These are phyloP conservation scores for Metschnikowia cerradonensis DNA, from an alignment of 805 yeast genomes.

Conservation along the genomic window DNA sequence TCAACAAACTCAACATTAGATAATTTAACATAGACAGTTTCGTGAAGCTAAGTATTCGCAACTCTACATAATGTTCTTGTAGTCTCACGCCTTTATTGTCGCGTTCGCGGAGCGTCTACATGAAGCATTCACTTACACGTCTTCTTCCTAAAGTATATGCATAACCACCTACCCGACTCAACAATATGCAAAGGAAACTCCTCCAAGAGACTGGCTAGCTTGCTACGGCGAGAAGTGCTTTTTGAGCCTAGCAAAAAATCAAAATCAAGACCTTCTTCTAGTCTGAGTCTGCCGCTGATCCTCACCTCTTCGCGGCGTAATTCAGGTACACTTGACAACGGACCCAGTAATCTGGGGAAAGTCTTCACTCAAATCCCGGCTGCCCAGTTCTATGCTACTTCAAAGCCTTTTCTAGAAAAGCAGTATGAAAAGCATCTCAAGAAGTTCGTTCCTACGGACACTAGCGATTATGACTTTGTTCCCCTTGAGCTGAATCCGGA, in stretches of 20 bases:
- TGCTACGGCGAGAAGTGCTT: slow-evolving; percentile 14
- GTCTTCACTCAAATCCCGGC: slow-evolving; percentile 4
- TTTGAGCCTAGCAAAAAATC: slow-evolving; percentile 11
- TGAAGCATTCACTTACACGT: neutral
- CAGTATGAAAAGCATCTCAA: slow-evolving; percentile 15
- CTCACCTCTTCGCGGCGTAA: slow-evolving; percentile 10
- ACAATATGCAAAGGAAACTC: slow-evolving; percentile 5
- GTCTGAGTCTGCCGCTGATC: slow-evolving; percentile 15
- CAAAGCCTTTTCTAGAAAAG: slow-evolving; percentile 14
- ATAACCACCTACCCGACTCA: slow-evolving; percentile 7
- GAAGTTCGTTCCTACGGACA: slow-evolving; percentile 10
- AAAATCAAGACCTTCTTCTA: neutral
- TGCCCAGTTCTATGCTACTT: slow-evolving; percentile 11
- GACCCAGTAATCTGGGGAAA: neutral
- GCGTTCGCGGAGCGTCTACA: neutral
- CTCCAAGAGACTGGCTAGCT: slow-evolving; percentile 6
- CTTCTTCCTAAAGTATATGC: slow-evolving; percentile 6
- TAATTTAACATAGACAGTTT: neutral
- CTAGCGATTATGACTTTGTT: slow-evolving; percentile 10
- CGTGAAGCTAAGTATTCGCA: neutral
- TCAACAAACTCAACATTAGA: neutral
- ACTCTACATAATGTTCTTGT: neutral
- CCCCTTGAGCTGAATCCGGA: slow-evolving; percentile 13
- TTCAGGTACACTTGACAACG: neutral
- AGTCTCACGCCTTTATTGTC: neutral